These are phyloP conservation scores for Cryptococcus sp. DNA, from an alignment of 1,284 basidiomycete genomes.

Conservation along the genomic window DNA sequence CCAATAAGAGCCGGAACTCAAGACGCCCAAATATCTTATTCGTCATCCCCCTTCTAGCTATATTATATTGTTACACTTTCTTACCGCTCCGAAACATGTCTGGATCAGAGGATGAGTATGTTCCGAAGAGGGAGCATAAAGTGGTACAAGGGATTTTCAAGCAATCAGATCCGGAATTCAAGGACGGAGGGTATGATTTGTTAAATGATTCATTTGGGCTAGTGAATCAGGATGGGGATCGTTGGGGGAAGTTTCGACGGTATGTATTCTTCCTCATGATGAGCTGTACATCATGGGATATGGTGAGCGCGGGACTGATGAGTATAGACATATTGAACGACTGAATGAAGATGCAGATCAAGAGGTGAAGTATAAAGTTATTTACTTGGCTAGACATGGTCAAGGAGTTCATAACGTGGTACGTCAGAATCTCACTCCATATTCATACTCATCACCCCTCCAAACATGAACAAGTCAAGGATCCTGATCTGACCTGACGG, in stretches of 20 bases:
- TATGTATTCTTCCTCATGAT: background rate
- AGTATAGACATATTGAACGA: constrained; percentile 9
- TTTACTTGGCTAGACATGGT: constrained; percentile 46
- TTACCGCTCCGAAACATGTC: too few relatives aligned
- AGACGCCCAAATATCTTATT: too few relatives aligned
- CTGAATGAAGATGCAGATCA: constrained; percentile 28
- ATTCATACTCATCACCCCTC: too few relatives aligned
- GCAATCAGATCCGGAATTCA: constrained; percentile 16
- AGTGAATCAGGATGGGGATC: constrained; percentile 21
- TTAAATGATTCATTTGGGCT: constrained; percentile 36
- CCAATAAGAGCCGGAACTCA: too few relatives aligned
- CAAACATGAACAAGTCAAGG: background rate
- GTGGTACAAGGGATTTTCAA: background rate
- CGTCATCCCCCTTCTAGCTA: too few relatives aligned
- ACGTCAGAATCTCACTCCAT: background rate
- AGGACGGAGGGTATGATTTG: constrained; percentile 24
- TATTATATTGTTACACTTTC: too few relatives aligned
- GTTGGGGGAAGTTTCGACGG: background rate
- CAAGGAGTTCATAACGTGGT: constrained; percentile 37
- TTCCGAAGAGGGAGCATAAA: background rate
- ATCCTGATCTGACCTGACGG: background rate
- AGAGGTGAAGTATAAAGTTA: constrained; percentile 38
- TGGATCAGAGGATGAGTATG: too few relatives aligned
- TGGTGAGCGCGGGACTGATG: too few relatives aligned
- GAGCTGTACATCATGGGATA: too few relatives aligned